phyloP scores from a whole-genome alignment of 805 yeast species.

The Candida peoriensis region DNA sequence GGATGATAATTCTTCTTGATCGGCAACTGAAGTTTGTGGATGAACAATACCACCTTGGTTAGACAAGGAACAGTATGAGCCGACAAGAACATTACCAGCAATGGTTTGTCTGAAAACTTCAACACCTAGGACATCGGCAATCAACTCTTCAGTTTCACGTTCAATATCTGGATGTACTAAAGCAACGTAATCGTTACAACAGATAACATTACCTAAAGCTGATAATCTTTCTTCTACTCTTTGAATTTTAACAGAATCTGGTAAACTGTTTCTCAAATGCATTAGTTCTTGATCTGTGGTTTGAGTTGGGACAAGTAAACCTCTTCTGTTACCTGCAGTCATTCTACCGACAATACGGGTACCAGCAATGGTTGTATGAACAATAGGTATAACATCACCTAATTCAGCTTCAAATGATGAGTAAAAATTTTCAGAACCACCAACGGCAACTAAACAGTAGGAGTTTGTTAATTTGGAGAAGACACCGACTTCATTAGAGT shows the following conservation, averaged over 20 bases:
- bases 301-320: slow-evolving; percentile 92
- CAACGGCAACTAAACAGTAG: slow-evolving; percentile 93
- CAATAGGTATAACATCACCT: slow-evolving; percentile 94
- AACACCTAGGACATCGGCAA: slow-evolving; percentile 96
- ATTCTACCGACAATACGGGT: slow-evolving; percentile 96
- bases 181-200: slow-evolving; percentile 98
- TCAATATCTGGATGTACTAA: slow-evolving; percentile 98
- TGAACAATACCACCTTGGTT: slow-evolving; percentile 99
- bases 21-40: slow-evolving; percentile 95
- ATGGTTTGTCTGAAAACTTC: slow-evolving; percentile 99
- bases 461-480: slow-evolving; percentile 94
- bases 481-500: slow-evolving; percentile 89
- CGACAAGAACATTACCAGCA: slow-evolving; percentile 96
- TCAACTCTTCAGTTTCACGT: slow-evolving; percentile 97
- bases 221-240: slow-evolving; percentile 97
- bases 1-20: slow-evolving; percentile 96
- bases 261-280: slow-evolving; percentile 94
- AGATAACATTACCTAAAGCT: slow-evolving; percentile 95
- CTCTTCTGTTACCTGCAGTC: slow-evolving; percentile 98
- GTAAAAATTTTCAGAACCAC: slow-evolving; percentile 84
- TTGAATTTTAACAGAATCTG: slow-evolving; percentile 92
- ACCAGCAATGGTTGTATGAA: slow-evolving; percentile 97
- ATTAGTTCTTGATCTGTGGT: slow-evolving; percentile 98
- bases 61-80: slow-evolving; percentile 90
- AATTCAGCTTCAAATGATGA: slow-evolving; percentile 97